phyloP scores from a whole-genome alignment of 2,329 filamentous ascomycete species.

The Coleophoma crateriformis region DNA sequence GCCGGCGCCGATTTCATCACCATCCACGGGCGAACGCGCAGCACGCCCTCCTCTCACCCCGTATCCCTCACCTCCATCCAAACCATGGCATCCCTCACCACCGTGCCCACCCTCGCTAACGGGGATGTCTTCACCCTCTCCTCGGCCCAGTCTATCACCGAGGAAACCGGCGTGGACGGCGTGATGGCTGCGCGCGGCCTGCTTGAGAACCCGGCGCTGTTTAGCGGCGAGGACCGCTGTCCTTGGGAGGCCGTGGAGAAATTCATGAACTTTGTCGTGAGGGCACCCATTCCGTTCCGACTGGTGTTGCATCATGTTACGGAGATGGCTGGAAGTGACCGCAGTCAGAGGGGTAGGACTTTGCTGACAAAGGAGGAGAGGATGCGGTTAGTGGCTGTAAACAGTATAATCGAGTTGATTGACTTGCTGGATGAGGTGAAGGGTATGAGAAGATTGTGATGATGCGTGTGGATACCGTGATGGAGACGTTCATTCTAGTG shows the following conservation, averaged over 20 bases:
- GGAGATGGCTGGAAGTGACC: conserved; percentile 59
- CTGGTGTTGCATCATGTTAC: conserved; percentile 59
- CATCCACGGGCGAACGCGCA: conserved; percentile 60
- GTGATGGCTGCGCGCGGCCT: conserved; percentile 68
- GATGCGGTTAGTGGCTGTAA: conserved; percentile 39
- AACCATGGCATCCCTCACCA: conserved; percentile 34
- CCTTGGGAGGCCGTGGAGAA: conserved; percentile 57
- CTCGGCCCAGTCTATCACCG: conserved; percentile 28
- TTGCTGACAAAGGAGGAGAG: conserved; percentile 50
- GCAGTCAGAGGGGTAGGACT: conserved; percentile 42
- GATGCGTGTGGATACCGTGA: not conserved
- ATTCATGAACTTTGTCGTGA: conserved; percentile 54
- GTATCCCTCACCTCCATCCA: not conserved
- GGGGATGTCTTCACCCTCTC: conserved; percentile 59
- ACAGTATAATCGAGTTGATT: conserved; percentile 50
- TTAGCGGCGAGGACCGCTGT: conserved; percentile 47
- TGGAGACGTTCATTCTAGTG: no score
- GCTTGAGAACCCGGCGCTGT: conserved; percentile 62
- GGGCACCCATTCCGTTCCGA: conserved; percentile 55
- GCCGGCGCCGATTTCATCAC: conserved; percentile 62
- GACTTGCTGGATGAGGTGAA: conserved; percentile 53
- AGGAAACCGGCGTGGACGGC: conserved; percentile 40
- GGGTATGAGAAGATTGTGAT: conserved; percentile 11
- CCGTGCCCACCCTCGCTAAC: conserved; percentile 61
- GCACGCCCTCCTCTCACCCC: conserved; percentile 49